Percentiles rank a stretch among this genome's conserved stretches.
These are phyloP conservation scores for Gymnopilus dilepis DNA, from an alignment of 768 basidiomycete genomes.

Conservation along the genomic window DNA sequence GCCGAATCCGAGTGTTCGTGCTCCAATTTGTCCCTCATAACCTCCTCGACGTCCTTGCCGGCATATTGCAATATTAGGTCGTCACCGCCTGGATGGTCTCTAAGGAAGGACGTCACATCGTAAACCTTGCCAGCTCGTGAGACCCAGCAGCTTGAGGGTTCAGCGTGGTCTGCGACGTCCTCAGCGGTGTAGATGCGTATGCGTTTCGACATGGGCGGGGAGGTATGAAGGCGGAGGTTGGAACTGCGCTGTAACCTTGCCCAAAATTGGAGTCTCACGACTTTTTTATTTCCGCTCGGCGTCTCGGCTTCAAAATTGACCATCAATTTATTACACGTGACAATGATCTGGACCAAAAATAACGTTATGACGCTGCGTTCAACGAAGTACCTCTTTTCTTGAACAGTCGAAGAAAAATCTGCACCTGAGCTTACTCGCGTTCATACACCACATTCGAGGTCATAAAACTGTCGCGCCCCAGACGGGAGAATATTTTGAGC, in stretches of 20 bases:
- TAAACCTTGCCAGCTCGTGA: conserved; percentile 84
- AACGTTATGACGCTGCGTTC: too few species aligned
- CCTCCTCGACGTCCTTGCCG: conserved; percentile 78
- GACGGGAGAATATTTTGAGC: too few species aligned
- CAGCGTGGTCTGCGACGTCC: conserved; percentile 72
- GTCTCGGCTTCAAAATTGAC: conserved; percentile 1
- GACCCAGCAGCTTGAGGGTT: conserved; percentile 77
- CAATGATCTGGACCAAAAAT: not conserved
- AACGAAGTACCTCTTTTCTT: too few species aligned
- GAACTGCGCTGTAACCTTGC: not conserved
- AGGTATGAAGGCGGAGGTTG: not conserved
- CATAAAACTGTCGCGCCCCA: too few species aligned
- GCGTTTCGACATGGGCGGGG: conserved; percentile 60
- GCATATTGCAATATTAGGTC: conserved; percentile 85
- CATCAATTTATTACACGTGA: not conserved
- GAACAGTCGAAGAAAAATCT: too few species aligned
- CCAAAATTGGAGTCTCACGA: conserved; percentile 26
- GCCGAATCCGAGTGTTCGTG: conserved; percentile 93
- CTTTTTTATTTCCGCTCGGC: conserved; percentile 20
- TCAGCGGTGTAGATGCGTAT: conserved; percentile 76
- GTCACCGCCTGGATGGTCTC: conserved; percentile 95
- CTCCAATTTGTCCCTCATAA: conserved; percentile 81
- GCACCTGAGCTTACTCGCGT: too few species aligned
- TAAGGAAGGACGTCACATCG: conserved; percentile 83
- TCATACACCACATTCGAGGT: too few species aligned